phyloP scores from a whole-genome alignment of 129 eudicot species.

The Escallonia herrerae region DNA sequence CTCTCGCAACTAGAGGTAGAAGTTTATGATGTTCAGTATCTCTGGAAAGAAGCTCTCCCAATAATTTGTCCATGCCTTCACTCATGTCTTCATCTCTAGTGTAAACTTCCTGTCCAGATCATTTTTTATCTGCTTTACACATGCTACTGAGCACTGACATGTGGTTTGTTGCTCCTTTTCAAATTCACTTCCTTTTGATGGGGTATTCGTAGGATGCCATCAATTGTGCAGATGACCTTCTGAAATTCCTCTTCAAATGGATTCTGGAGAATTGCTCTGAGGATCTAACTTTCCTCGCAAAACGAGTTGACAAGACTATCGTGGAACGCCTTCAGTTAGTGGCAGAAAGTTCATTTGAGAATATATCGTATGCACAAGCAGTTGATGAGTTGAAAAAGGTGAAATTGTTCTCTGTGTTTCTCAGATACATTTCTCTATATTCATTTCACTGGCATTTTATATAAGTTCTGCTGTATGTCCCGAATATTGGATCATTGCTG shows the following conservation, averaged over 20 bases:
- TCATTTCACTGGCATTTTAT: no score
- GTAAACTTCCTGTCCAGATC: background rate
- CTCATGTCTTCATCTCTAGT: background rate
- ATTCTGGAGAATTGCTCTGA: slow-evolving; percentile 51
- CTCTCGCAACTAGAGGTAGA: slow-evolving; percentile 73
- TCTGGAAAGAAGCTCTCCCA: no score
- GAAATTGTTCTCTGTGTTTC: slow-evolving; percentile 1
- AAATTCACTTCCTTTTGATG: slow-evolving; percentile 4
- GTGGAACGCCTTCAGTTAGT: slow-evolving; percentile 48
- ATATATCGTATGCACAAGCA: slow-evolving; percentile 71
- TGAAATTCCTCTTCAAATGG: slow-evolving; percentile 62
- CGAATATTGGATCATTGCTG: slow-evolving; percentile 2
- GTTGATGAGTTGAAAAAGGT: slow-evolving; percentile 62
- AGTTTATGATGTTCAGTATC: background rate
- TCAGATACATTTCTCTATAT: background rate
- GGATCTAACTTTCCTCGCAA: slow-evolving; percentile 53
- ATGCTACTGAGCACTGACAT: no score
- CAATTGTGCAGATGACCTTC: slow-evolving; percentile 67
- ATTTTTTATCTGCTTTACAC: background rate
- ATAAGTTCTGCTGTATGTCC: background rate
- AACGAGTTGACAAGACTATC: slow-evolving; percentile 54
- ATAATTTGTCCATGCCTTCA: background rate
- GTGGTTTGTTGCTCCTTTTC: no score
- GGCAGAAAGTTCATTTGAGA: slow-evolving; percentile 39
- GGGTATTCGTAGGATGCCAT: slow-evolving; percentile 57